Percentiles rank a stretch among this genome's conserved stretches.
phyloP scores from a whole-genome alignment of 2,329 filamentous ascomycete species.

The Claviceps cyperi region DNA sequence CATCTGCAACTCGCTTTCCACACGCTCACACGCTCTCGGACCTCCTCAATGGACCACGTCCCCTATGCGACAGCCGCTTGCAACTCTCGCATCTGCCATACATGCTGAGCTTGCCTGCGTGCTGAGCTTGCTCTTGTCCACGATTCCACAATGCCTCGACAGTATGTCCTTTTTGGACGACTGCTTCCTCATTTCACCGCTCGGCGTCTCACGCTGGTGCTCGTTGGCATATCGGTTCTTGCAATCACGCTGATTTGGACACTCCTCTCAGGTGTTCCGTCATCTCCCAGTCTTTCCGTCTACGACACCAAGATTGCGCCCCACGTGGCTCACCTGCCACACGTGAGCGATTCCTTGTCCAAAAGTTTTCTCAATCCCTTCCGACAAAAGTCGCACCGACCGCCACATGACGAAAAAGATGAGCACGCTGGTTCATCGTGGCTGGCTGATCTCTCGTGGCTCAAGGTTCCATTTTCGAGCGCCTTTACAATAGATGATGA shows the following conservation, averaged over 20 bases:
- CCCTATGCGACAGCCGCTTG: neutral
- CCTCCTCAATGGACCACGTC: neutral
- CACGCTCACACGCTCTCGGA: neutral
- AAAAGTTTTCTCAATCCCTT: conserved; percentile 51
- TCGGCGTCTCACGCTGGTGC: conserved; percentile 36
- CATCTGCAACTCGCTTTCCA: neutral
- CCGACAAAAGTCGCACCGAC: conserved; percentile 53
- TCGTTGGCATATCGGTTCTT: conserved; percentile 36
- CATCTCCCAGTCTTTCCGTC: conserved; percentile 32
- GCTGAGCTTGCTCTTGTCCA: neutral
- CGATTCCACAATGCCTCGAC: conserved; percentile 15
- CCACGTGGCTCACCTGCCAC: conserved; percentile 16
- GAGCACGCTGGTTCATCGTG: conserved; percentile 66
- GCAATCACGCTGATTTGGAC: conserved; percentile 40
- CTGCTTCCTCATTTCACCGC: conserved; percentile 35
- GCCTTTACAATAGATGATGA: conserved; percentile 68
- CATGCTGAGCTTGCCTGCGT: neutral
- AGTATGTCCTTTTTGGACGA: conserved; percentile 27
- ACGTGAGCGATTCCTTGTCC: conserved; percentile 23
- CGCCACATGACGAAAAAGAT: conserved; percentile 62
- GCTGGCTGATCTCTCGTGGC: conserved; percentile 84
- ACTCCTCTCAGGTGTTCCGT: conserved; percentile 32
- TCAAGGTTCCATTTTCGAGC: conserved; percentile 70
- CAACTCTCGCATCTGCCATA: neutral
- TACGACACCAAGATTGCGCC: conserved; percentile 34